These are phyloP conservation scores for Termitomyces sp. DNA, from an alignment of 768 basidiomycete genomes.

Conservation along the genomic window DNA sequence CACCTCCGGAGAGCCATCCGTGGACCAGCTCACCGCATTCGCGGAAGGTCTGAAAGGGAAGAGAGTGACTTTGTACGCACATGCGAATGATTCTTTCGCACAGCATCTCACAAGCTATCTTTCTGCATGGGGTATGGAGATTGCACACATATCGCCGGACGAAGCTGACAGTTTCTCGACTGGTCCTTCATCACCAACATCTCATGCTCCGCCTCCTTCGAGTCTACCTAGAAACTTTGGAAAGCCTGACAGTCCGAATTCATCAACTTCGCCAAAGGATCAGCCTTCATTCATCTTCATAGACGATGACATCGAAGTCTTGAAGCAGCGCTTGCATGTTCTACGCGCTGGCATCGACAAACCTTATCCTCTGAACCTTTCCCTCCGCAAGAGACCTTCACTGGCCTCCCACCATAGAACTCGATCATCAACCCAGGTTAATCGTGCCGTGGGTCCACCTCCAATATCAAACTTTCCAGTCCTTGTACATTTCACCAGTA, in stretches of 20 bases:
- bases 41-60: slow-evolving; percentile 79
- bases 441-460: slow-evolving; percentile 46
- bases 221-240: slow-evolving; percentile 5
- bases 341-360: slow-evolving; percentile 59
- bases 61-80: slow-evolving; percentile 79
- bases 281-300: slow-evolving; percentile 74
- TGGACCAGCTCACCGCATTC: slow-evolving; percentile 75
- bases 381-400: slow-evolving; percentile 59
- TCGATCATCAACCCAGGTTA: slow-evolving; percentile 76
- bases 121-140: slow-evolving; percentile 93
- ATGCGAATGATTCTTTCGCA: slow-evolving; percentile 83
- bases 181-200: slow-evolving; percentile 11
- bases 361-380: slow-evolving; percentile 32
- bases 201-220: slow-evolving; percentile 1
- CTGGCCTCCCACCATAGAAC: slow-evolving; percentile 64
- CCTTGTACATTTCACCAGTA: slow-evolving; percentile 87
- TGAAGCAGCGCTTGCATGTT: slow-evolving; percentile 69
- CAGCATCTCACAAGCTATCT: slow-evolving; percentile 91
- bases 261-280: slow-evolving; percentile 10
- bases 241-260: neutral
- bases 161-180: slow-evolving; percentile 35
- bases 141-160: slow-evolving; percentile 70
- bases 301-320: slow-evolving; percentile 83
- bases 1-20: slow-evolving; percentile 64
- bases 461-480: slow-evolving; percentile 43